phyloP scores from a whole-genome alignment of 495 filamentous ascomycete species.

The Podospora anserina region DNA sequence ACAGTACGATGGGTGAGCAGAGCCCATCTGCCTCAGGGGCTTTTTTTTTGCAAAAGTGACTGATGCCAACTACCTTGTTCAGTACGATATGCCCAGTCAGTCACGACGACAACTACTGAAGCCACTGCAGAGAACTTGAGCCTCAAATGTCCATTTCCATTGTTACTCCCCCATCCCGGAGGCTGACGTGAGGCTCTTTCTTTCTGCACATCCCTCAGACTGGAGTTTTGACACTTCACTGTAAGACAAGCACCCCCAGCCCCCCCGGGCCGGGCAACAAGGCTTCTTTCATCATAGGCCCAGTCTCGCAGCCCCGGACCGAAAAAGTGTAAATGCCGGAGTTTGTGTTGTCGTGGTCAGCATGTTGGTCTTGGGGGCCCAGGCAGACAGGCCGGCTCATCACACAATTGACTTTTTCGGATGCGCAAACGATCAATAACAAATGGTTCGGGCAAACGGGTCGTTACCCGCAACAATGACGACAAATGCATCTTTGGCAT shows the following conservation, averaged over 20 bases:
- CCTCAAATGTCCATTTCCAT: background rate
- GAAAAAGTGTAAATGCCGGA: background rate
- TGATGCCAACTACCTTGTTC: background rate
- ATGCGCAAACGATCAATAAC: background rate
- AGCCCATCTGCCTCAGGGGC: background rate
- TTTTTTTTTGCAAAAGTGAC: background rate
- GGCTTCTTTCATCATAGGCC: background rate
- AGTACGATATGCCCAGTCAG: background rate
- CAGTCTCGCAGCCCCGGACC: background rate
- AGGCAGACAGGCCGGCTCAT: background rate
- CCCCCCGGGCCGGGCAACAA: background rate
- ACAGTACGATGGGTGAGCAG: background rate
- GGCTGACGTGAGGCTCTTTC: background rate
- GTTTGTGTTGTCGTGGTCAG: background rate
- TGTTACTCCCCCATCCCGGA: background rate
- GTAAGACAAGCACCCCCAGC: background rate
- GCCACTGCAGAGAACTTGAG: background rate
- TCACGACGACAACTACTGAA: background rate
- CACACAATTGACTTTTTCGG: background rate
- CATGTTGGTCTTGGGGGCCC: too few relatives aligned
- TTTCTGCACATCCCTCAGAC: background rate
- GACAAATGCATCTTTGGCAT: background rate
- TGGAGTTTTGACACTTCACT: background rate
- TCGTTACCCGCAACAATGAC: background rate
- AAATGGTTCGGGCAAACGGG: background rate